phyloP scores from a whole-genome alignment of 2,329 filamentous ascomycete species.

The Alternaria gansuensis region DNA sequence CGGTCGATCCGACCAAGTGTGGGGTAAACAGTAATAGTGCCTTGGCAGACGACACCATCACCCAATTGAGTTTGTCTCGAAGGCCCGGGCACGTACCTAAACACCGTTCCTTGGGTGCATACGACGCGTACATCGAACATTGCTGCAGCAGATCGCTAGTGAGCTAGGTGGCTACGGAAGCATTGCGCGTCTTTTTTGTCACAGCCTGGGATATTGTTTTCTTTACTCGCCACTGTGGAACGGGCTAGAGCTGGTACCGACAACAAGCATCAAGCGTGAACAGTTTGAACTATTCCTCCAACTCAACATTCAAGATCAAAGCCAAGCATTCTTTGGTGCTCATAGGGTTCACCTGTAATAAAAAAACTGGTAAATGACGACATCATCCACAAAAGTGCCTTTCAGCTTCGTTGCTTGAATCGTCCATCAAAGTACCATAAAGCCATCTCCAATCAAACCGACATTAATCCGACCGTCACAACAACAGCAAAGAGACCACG shows the following conservation, averaged over 20 bases:
- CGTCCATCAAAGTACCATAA: not conserved
- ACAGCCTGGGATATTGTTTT: not conserved
- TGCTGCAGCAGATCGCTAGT: slow-evolving; percentile 26
- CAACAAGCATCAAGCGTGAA: slow-evolving; percentile 2
- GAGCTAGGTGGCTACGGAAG: slow-evolving; percentile 11
- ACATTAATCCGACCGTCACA: not conserved
- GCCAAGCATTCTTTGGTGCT: not conserved
- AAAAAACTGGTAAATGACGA: not conserved
- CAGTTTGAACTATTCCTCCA: not conserved
- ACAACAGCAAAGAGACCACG: slow-evolving; percentile 1
- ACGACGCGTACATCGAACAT: slow-evolving; percentile 35
- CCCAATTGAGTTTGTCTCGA: slow-evolving; percentile 27
- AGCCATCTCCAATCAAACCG: slow-evolving; percentile 4
- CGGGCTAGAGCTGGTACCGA: slow-evolving; percentile 1
- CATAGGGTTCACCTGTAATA: not conserved
- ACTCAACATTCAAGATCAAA: not conserved
- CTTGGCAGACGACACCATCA: slow-evolving; percentile 47
- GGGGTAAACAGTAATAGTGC: slow-evolving; percentile 33
- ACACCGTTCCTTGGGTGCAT: slow-evolving; percentile 27
- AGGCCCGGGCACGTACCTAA: slow-evolving; percentile 22
- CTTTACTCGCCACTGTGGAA: not conserved
- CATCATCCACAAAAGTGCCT: not conserved
- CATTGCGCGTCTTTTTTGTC: slow-evolving; percentile 34
- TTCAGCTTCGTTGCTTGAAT: not conserved
- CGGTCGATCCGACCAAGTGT: slow-evolving; percentile 42